Conservation (phyloP, 495 filamentous ascomycete species). For the Aspergillus asperescens region DNA sequence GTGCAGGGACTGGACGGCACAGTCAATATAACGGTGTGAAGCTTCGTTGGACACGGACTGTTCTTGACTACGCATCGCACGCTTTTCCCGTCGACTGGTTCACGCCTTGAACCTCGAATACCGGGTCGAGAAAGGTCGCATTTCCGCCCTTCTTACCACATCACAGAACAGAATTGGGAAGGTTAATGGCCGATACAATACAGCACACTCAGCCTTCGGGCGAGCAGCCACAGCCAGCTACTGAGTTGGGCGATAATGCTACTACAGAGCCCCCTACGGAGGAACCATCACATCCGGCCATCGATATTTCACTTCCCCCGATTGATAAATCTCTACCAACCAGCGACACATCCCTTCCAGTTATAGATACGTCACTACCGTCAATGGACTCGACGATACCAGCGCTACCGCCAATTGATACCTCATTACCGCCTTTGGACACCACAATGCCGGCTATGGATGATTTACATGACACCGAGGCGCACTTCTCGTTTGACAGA, state of each 20-base stretch:
- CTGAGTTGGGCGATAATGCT: conserved; percentile 21
- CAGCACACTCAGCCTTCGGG: conserved; percentile 29
- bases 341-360: conserved; percentile 23
- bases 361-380: conserved; percentile 27
- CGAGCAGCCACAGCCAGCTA: conserved; percentile 24
- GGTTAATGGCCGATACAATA: conserved; percentile 33
- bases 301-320: conserved; percentile 34
- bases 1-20: conserved; percentile 7
- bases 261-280: conserved; percentile 8
- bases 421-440: conserved; percentile 31
- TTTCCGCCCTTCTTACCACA: not conserved
- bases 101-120: not conserved
- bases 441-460: conserved; percentile 32
- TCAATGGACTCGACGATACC: conserved; percentile 31
- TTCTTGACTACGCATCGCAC: not conserved
- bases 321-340: conserved; percentile 36
- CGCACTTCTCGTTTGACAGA: conserved; percentile 53
- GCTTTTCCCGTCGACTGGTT: not conserved
- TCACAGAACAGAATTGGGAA: not conserved
- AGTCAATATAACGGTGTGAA: conserved; percentile 1
- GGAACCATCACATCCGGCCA: conserved; percentile 10
- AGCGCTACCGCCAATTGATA: conserved; percentile 24
- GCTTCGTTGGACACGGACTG: conserved; percentile 5
- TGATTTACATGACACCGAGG: conserved; percentile 26
- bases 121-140: not conserved